These are phyloP conservation scores for Warburgia ugandensis DNA, from an alignment of 164 flowering plant species.

Conservation along the genomic window DNA sequence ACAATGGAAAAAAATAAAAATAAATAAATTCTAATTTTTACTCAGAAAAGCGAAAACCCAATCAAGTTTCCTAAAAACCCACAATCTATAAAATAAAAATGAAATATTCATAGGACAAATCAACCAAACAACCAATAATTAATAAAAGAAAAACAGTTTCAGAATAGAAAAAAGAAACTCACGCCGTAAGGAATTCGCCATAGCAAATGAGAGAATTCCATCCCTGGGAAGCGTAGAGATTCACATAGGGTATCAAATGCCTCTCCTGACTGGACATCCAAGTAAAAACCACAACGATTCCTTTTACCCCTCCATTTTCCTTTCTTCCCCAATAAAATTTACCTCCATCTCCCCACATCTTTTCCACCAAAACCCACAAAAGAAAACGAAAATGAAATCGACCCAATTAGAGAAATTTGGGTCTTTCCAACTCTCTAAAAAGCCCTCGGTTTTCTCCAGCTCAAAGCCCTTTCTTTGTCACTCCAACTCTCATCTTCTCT, in stretches of 20 bases:
- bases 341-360: slow-evolving; percentile 88
- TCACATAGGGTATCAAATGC: slow-evolving; percentile 56
- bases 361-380: not conserved
- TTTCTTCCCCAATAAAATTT: slow-evolving; percentile 79
- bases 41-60: not conserved
- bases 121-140: not conserved
- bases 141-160: not conserved
- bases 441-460: no score
- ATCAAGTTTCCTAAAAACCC: not conserved
- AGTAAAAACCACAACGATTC: slow-evolving; percentile 77
- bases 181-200: slow-evolving; percentile 76
- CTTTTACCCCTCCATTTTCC: slow-evolving; percentile 33
- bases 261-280: slow-evolving; percentile 93
- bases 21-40: not conserved
- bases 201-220: slow-evolving; percentile 93
- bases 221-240: slow-evolving; percentile 71
- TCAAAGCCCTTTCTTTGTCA: no score
- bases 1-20: not conserved
- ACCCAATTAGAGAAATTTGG: no score
- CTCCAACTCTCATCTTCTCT: no score
- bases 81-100: not conserved
- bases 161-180: not conserved
- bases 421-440: no score
- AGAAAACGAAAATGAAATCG: not conserved
- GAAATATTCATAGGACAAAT: not conserved